Conservation (phyloP, 306 rosid species). For the Malus fusca region DNA sequence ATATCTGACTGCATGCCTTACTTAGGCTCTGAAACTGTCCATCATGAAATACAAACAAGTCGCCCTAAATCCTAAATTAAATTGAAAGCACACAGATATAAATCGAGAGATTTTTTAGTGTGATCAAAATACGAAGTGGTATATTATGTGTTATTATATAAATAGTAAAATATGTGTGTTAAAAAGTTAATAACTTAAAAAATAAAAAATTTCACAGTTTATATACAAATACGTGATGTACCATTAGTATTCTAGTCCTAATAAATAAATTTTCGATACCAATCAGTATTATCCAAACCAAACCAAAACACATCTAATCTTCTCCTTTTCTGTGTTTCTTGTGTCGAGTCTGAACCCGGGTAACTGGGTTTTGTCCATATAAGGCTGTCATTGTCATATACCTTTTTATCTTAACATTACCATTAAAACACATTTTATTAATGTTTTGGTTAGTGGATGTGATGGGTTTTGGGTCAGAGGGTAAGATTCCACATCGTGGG, state of each 20-base stretch:
- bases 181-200: too few relatives aligned
- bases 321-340: neutral
- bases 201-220: rapidly evolving
- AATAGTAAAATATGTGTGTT: too few relatives aligned
- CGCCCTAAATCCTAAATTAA: neutral
- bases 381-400: constrained; percentile 5
- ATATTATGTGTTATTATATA: too few relatives aligned
- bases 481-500: constrained; percentile 34
- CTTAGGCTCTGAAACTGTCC: neutral
- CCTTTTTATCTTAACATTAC: neutral
- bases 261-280: too few relatives aligned
- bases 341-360: neutral
- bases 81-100: neutral
- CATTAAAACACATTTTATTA: neutral
- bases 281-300: neutral
- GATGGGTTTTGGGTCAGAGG: neutral
- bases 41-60: neutral
- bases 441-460: neutral
- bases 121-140: rapidly evolving
- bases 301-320: neutral
- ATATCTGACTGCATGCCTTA: neutral
- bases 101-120: too few relatives aligned
- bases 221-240: too few relatives aligned
- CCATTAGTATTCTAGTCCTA: rapidly evolving
- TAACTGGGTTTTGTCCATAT: neutral